Evolutionary conservation across 306 rosid species (phyloP).

Genomic region (Oemleria cerasiformis): DNA sequence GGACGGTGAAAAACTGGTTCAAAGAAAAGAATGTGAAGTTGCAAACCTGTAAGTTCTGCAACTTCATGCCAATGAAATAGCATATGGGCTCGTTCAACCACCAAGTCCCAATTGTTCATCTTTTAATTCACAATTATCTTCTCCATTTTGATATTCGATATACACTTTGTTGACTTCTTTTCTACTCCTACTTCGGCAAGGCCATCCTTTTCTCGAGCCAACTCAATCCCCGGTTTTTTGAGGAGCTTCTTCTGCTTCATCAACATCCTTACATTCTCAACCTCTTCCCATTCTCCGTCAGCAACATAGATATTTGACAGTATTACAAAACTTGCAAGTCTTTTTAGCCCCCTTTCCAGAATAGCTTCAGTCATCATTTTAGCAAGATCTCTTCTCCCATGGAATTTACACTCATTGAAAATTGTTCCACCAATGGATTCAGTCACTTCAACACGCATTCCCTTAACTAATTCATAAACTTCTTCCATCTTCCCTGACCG

Average conservation of each 20-base stretch:
- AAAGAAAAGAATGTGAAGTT: not conserved
- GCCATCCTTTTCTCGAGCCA: conserved; percentile 34
- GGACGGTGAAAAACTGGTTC: not conserved
- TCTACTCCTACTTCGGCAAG: conserved; percentile 14
- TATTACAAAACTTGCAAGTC: conserved; percentile 53
- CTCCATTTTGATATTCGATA: too few species aligned
- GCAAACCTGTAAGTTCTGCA: not conserved
- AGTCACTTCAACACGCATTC: conserved; percentile 40
- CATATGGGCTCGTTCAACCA: too few species aligned
- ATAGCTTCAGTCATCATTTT: conserved; percentile 50
- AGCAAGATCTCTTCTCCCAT: conserved; percentile 68
- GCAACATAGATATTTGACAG: conserved; percentile 66
- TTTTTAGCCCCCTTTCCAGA: conserved; percentile 38
- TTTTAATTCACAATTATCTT: not conserved
- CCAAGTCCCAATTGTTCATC: too few species aligned
- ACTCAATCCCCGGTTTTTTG: conserved; percentile 53
- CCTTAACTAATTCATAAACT: conserved; percentile 50
- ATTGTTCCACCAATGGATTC: conserved; percentile 62
- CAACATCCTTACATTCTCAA: conserved; percentile 46
- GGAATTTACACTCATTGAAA: conserved; percentile 57
- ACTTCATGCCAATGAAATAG: too few species aligned
- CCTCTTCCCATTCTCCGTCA: conserved; percentile 68
- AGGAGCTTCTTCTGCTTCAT: conserved; percentile 51
- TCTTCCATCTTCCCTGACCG: conserved; percentile 60
- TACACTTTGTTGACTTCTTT: conserved; percentile 2